A percentile compares a stretch with the other conserved stretches of the same genome.
Evolutionary conservation across 2,329 filamentous ascomycete species (phyloP).

Genomic region (Diaporthe nobilis): DNA sequence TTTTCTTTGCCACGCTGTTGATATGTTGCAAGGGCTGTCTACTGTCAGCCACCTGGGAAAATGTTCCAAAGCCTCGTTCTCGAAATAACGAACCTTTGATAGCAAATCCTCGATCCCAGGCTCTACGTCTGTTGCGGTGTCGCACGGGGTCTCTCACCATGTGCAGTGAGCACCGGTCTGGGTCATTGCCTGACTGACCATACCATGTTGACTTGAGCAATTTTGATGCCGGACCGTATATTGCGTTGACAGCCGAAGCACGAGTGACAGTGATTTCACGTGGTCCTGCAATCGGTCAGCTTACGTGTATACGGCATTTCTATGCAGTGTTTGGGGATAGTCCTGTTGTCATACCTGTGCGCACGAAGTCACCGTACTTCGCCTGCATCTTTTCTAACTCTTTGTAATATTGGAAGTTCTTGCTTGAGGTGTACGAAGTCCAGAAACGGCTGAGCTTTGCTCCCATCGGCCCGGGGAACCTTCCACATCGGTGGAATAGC

Average conservation of each 20-base stretch:
- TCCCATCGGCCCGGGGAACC: not conserved
- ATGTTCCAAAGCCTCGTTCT: too few relatives aligned
- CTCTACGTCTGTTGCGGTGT: conserved; percentile 5
- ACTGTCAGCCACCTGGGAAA: not conserved
- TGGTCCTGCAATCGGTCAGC: conserved; percentile 5
- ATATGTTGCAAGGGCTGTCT: not conserved
- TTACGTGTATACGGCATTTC: not conserved
- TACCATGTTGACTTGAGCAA: conserved; percentile 45
- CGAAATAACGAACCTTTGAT: not conserved
- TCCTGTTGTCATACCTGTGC: conserved; percentile 14
- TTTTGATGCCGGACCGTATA: conserved; percentile 46
- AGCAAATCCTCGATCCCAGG: conserved; percentile 13
- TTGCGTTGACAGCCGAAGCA: conserved; percentile 41
- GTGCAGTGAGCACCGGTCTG: conserved; percentile 6
- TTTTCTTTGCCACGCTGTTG: not conserved
- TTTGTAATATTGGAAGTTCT: conserved; percentile 21
- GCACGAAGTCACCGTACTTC: conserved; percentile 29
- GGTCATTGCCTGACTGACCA: conserved; percentile 17
- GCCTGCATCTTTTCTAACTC: conserved; percentile 22
- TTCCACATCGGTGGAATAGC: conserved; percentile 23
- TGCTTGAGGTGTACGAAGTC: not conserved
- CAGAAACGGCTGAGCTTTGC: conserved; percentile 23
- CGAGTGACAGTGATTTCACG: conserved; percentile 30
- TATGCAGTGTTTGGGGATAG: not conserved
- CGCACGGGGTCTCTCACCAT: not conserved